These are phyloP conservation scores for Aspergillus sp. DNA, from an alignment of 2,329 filamentous ascomycete species.

Conservation along the genomic window DNA sequence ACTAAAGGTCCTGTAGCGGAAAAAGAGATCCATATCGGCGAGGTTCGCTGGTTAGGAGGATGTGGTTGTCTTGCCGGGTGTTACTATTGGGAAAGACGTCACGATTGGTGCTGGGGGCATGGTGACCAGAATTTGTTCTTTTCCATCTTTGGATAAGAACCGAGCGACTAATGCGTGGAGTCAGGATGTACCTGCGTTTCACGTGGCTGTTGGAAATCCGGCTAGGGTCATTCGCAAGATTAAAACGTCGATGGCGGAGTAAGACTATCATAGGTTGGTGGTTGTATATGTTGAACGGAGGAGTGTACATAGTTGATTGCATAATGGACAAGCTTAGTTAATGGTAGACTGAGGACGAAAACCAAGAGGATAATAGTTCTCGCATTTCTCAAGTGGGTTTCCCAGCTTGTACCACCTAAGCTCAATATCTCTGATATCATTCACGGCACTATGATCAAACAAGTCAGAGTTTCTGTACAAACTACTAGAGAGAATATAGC, in stretches of 20 bases:
- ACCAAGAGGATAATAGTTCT: too few species aligned
- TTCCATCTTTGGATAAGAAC: neutral
- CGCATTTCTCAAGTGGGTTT: too few species aligned
- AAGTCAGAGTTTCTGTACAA: too few species aligned
- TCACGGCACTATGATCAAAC: too few species aligned
- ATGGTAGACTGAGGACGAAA: too few species aligned
- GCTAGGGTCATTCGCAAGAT: slow-evolving; percentile 34
- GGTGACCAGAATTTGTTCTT: slow-evolving; percentile 59
- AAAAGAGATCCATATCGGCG: slow-evolving; percentile 65
- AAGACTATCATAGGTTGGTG: neutral
- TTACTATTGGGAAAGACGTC: slow-evolving; percentile 67
- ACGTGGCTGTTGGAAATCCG: slow-evolving; percentile 37
- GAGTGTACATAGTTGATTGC: too few species aligned
- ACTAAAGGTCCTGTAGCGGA: slow-evolving; percentile 68
- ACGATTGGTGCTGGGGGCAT: slow-evolving; percentile 76
- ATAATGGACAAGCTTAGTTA: too few species aligned
- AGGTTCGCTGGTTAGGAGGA: slow-evolving; percentile 78
- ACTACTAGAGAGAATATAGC: too few species aligned
- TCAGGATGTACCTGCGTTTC: slow-evolving; percentile 37
- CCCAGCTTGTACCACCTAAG: too few species aligned
- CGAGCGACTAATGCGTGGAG: neutral
- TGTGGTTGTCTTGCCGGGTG: slow-evolving; percentile 64
- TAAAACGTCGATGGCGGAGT: slow-evolving; percentile 28
- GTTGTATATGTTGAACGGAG: too few species aligned
- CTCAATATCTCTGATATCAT: too few species aligned